Percentiles rank a stretch among this genome's conserved stretches.
phyloP scores from a whole-genome alignment of 2,329 filamentous ascomycete species.

The Talaromyces pinophilus region DNA sequence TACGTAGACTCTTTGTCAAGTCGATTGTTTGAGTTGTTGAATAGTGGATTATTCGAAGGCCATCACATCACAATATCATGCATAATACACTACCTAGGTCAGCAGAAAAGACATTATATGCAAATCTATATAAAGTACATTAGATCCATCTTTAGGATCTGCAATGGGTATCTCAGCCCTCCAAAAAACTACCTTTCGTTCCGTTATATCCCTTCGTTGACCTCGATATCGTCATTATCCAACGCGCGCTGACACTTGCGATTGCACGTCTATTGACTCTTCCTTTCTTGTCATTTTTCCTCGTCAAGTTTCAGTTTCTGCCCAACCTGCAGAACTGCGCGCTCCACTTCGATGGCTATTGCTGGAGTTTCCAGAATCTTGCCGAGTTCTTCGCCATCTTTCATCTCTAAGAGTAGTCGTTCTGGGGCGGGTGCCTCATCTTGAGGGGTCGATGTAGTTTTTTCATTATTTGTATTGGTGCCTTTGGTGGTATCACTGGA shows the following conservation, averaged over 20 bases:
- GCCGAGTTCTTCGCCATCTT: constrained; percentile 60
- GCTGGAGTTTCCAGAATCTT: constrained; percentile 67
- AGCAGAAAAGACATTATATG: not conserved
- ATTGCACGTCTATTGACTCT: not conserved
- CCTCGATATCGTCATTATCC: not conserved
- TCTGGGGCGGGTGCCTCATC: constrained; percentile 45
- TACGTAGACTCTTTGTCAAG: not conserved
- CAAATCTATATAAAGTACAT: constrained; percentile 7
- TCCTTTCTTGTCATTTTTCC: not conserved
- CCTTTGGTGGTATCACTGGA: not conserved
- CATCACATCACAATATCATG: not conserved
- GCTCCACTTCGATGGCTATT: constrained; percentile 70
- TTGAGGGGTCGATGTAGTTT: not conserved
- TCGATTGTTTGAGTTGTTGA: not conserved
- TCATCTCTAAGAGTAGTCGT: constrained; percentile 46
- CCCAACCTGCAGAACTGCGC: constrained; percentile 72
- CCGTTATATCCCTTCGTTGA: not conserved
- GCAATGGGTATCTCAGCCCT: constrained; percentile 7
- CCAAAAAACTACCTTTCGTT: not conserved
- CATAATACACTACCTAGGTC: not conserved
- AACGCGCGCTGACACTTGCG: not conserved
- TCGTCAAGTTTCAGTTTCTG: constrained; percentile 37
- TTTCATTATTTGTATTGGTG: not conserved
- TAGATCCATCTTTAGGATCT: not conserved
- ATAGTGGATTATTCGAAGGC: not conserved